Conservation (phyloP, 176 grass and related monocot genomes). For the Poa pratensis region DNA sequence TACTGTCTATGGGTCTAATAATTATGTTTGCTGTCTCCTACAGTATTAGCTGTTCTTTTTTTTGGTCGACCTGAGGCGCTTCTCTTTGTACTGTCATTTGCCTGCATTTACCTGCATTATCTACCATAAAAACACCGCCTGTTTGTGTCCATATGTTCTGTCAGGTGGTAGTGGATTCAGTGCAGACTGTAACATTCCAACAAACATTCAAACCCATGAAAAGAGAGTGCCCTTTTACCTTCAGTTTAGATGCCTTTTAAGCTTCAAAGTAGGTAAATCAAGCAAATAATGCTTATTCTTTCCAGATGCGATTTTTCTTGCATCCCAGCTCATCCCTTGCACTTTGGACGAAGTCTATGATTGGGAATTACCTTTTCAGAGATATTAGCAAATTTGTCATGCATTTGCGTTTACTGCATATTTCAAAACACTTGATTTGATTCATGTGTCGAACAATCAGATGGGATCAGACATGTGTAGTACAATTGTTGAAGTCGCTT, state of each 20-base stretch:
- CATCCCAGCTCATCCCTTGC: neutral
- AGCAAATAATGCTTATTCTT: neutral
- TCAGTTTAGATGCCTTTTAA: constrained; percentile 7
- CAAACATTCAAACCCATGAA: neutral
- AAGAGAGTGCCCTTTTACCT: neutral
- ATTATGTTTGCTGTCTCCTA: neutral
- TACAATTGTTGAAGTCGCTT: neutral
- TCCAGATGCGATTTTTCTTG: neutral
- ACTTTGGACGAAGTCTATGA: neutral
- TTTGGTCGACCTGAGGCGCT: neutral
- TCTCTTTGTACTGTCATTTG: neutral
- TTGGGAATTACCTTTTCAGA: neutral
- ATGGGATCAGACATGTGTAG: neutral
- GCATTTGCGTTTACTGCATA: neutral
- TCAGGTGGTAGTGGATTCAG: neutral
- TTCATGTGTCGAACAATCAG: neutral
- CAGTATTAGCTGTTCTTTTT: neutral
- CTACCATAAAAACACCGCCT: neutral
- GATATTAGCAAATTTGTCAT: neutral
- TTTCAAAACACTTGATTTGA: constrained; percentile 31
- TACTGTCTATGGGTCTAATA: constrained; percentile 18
- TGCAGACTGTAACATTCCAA: neutral
- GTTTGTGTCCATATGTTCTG: neutral
- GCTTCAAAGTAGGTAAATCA: neutral
- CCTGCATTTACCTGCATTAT: neutral